These are phyloP conservation scores for Smallanthus sonchifolius DNA, from an alignment of 129 eudicot genomes.

Conservation along the genomic window DNA sequence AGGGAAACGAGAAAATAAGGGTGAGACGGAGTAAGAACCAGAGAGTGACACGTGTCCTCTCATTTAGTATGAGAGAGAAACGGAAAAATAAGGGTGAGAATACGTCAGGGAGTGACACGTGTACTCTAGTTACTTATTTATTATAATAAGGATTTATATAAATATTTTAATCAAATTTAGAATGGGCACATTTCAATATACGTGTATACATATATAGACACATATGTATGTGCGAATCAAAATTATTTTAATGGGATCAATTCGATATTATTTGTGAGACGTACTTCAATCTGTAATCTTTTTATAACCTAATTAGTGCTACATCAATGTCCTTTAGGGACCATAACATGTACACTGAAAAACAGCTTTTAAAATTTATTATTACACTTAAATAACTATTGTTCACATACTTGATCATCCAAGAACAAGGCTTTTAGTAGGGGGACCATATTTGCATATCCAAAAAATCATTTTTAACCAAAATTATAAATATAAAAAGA, in stretches of 20 bases:
- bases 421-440: slow-evolving; percentile 22
- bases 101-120: no score
- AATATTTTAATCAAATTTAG: no score
- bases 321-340: slow-evolving; percentile 21
- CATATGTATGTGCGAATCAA: not conserved
- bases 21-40: rapidly evolving
- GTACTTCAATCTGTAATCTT: slow-evolving; percentile 14
- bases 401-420: slow-evolving; percentile 24
- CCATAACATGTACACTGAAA: slow-evolving; percentile 18
- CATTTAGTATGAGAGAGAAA: no score
- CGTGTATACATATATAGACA: no score
- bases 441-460: slow-evolving; percentile 35
- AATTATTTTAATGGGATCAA: not conserved
- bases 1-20: no score
- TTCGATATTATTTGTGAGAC: not conserved
- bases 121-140: no score
- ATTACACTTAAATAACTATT: slow-evolving; percentile 12
- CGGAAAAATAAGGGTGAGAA: no score
- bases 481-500: not conserved
- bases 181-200: no score
- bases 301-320: slow-evolving; percentile 3
- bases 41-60: no score
- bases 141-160: no score
- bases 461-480: slow-evolving; percentile 6
- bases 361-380: not conserved